Evolutionary conservation across 805 yeast genomes (phyloP).

Genomic region (Myxozyma geophila): DNA sequence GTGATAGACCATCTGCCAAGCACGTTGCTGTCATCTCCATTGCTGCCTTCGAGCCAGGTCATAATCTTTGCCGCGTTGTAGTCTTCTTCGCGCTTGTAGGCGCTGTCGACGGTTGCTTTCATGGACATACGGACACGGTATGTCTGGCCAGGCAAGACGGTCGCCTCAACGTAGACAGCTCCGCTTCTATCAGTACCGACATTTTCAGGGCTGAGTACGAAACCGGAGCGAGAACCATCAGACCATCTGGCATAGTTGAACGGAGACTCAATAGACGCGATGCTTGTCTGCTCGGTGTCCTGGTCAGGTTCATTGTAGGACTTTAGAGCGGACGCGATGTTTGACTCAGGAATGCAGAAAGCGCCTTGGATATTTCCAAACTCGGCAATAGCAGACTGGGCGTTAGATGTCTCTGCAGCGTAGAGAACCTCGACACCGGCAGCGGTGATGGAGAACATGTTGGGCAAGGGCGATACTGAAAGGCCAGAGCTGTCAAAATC

Average conservation of each 20-base stretch:
- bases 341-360: slow-evolving; percentile 6
- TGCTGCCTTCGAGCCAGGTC: not conserved
- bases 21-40: not conserved
- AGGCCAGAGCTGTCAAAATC: not conserved
- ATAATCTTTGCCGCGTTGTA: slow-evolving; percentile 7
- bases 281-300: not conserved
- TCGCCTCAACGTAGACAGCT: slow-evolving; percentile 6
- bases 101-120: slow-evolving; percentile 3
- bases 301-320: not conserved
- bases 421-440: not conserved
- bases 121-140: slow-evolving; percentile 8
- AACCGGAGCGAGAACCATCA: slow-evolving; percentile 11
- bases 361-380: slow-evolving; percentile 2
- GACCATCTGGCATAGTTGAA: slow-evolving; percentile 13
- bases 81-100: not conserved
- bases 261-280: not conserved
- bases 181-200: not conserved
- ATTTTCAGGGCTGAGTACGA: not conserved
- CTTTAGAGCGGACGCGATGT: not conserved
- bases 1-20: slow-evolving; percentile 7
- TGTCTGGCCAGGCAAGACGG: not conserved
- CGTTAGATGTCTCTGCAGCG: slow-evolving; percentile 4
- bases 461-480: not conserved
- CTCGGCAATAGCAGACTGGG: not conserved
- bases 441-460: not conserved